Evolutionary conservation across 441 rosid genomes (phyloP).

Genomic region (Mallotus japonicus): DNA sequence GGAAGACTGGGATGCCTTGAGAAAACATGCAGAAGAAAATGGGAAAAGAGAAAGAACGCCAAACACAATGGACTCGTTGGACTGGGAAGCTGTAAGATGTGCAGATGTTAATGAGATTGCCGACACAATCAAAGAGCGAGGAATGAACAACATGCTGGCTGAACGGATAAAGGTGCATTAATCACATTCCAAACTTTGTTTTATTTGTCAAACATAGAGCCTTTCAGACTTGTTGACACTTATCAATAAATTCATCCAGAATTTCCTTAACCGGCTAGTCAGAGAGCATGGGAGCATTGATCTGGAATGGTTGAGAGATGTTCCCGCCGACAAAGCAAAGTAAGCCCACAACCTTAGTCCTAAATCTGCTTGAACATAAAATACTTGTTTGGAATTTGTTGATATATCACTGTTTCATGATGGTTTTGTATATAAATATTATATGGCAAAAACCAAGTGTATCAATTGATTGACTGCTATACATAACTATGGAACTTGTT

Average conservation of each 20-base stretch:
- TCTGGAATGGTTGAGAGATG: constrained; percentile 92
- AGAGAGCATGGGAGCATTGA: constrained; percentile 78
- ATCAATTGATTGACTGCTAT: neutral
- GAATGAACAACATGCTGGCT: constrained; percentile 97
- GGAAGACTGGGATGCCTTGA: constrained; percentile 76
- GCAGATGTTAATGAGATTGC: constrained; percentile 65
- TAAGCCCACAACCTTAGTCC: constrained; percentile 27
- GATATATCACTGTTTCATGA: neutral
- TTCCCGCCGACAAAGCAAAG: constrained; percentile 83
- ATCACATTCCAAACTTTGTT: constrained; percentile 7
- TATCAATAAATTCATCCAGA: constrained; percentile 54
- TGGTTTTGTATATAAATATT: neutral
- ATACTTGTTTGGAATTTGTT: neutral
- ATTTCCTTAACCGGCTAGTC: constrained; percentile 66
- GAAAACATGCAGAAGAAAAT: constrained; percentile 51
- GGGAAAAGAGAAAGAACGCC: constrained; percentile 53
- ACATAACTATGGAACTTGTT: constrained; percentile 6
- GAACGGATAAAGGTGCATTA: constrained; percentile 69
- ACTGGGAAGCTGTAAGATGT: constrained; percentile 81
- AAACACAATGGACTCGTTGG: constrained; percentile 70
- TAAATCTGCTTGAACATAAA: neutral
- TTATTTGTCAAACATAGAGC: neutral
- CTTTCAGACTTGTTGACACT: constrained; percentile 21
- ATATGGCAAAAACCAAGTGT: neutral
- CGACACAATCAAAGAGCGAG: constrained; percentile 77